Conservation (phyloP, 2,329 filamentous ascomycete species). For the Ophiostoma ips region DNA sequence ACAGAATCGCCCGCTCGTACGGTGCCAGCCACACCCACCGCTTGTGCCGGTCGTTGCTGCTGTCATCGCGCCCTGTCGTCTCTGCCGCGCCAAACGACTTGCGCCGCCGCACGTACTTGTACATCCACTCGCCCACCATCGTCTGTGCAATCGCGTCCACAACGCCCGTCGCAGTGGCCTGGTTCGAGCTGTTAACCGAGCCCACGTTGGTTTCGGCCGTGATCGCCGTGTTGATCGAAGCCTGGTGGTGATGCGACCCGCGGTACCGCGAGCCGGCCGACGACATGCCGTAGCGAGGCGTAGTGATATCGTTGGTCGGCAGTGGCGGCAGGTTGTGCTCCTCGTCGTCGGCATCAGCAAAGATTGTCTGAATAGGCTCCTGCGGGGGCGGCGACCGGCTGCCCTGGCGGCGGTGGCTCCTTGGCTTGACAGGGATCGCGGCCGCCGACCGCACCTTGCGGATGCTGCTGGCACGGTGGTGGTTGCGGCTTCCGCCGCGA, state of each 20-base stretch:
- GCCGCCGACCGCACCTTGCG: slow-evolving; percentile 79
- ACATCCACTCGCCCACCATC: slow-evolving; percentile 98
- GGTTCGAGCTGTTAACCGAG: slow-evolving; percentile 42
- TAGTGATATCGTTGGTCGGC: slow-evolving; percentile 57
- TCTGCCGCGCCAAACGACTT: slow-evolving; percentile 81
- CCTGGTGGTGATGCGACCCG: slow-evolving; percentile 34
- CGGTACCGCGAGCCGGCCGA: slow-evolving; percentile 26
- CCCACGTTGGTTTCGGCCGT: slow-evolving; percentile 31
- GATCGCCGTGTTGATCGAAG: slow-evolving; percentile 44
- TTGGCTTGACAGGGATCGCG: slow-evolving; percentile 44
- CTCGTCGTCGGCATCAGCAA: slow-evolving; percentile 49
- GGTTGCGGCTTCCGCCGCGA: slow-evolving; percentile 32
- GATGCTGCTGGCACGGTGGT: slow-evolving; percentile 46
- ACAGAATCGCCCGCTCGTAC: slow-evolving; percentile 90
- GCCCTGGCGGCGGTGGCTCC: slow-evolving; percentile 27
- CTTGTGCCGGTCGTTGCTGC: slow-evolving; percentile 71
- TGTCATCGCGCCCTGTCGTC: slow-evolving; percentile 51
- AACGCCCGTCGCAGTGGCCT: slow-evolving; percentile 62
- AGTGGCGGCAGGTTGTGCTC: slow-evolving; percentile 58
- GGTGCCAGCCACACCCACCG: slow-evolving; percentile 98
- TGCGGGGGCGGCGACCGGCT: slow-evolving; percentile 45
- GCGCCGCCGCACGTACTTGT: slow-evolving; percentile 73
- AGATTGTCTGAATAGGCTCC: too few species aligned
- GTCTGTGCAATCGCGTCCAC: slow-evolving; percentile 96
- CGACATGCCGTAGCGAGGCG: slow-evolving; percentile 30